These are phyloP conservation scores for Plasmopara viticola DNA, from an alignment of 352 stramenopile species.

Conservation along the genomic window DNA sequence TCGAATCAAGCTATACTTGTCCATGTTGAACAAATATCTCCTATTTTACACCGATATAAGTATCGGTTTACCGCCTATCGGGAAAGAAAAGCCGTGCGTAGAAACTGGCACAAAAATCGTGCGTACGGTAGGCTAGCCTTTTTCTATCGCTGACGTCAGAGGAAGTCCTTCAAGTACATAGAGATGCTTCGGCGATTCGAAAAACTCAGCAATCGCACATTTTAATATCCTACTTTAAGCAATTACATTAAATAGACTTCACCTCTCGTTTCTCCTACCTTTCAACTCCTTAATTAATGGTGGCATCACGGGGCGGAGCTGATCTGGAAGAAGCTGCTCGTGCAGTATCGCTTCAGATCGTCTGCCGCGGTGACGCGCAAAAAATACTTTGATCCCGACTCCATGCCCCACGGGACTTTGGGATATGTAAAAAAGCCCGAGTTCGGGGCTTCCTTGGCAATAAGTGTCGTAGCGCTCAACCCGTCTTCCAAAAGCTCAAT, in stretches of 20 bases:
- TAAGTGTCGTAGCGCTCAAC: slow-evolving; percentile 55
- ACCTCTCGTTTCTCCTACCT: slow-evolving; percentile 21
- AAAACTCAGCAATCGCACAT: not conserved
- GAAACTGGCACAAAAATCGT: no score
- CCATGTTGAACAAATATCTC: no score
- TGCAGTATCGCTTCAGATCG: slow-evolving; percentile 42
- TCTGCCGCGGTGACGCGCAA: slow-evolving; percentile 47
- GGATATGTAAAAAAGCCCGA: slow-evolving; percentile 60
- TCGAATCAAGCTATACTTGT: no score
- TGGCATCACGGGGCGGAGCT: slow-evolving; percentile 37
- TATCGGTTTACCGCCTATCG: no score
- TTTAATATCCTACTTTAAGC: not conserved
- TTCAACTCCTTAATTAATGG: slow-evolving; percentile 1
- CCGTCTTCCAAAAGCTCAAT: slow-evolving; percentile 72
- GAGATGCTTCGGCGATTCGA: not conserved
- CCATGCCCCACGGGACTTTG: slow-evolving; percentile 82
- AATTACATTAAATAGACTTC: slow-evolving; percentile 25
- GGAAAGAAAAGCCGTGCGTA: no score
- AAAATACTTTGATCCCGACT: slow-evolving; percentile 71
- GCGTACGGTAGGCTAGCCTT: no score
- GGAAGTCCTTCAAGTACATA: no score
- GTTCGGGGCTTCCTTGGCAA: slow-evolving; percentile 57
- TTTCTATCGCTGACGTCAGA: no score
- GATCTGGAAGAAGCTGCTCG: slow-evolving; percentile 64
- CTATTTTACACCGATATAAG: no score